phyloP scores from a whole-genome alignment of 169 alveolate species.

The Hepatocystis sp. region DNA sequence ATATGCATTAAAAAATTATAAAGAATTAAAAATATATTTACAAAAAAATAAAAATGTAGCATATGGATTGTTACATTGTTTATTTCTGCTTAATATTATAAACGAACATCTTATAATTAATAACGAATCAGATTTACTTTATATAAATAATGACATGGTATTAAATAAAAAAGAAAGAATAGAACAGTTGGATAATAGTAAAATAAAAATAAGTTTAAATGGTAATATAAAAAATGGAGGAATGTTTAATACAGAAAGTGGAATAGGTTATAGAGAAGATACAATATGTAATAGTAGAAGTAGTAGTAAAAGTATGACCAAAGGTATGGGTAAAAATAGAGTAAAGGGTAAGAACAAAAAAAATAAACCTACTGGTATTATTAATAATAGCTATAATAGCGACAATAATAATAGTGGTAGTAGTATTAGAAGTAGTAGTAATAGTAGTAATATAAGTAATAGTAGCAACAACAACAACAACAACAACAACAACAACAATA shows the following conservation, averaged over 20 bases:
- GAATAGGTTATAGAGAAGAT: background rate
- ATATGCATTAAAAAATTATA: slow-evolving; percentile 47
- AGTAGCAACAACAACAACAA: background rate
- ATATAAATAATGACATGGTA: slow-evolving; percentile 12
- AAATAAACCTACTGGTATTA: too few relatives aligned
- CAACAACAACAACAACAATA: background rate
- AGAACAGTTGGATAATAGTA: slow-evolving; percentile 21
- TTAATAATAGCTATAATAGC: too few relatives aligned
- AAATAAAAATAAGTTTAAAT: slow-evolving; percentile 2
- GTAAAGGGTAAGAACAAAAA: too few relatives aligned
- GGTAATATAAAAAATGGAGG: background rate
- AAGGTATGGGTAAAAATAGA: background rate
- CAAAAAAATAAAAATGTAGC: slow-evolving; percentile 74
- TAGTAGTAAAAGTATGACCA: background rate
- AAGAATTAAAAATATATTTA: slow-evolving; percentile 52
- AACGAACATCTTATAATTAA: slow-evolving; percentile 45
- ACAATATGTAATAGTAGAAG: background rate
- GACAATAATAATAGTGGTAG: too few relatives aligned
- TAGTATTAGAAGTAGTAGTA: too few relatives aligned
- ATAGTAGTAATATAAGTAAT: background rate
- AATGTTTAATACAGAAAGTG: background rate
- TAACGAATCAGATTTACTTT: slow-evolving; percentile 2
- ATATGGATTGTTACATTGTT: slow-evolving; percentile 78
- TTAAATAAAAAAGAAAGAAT: slow-evolving; percentile 33
- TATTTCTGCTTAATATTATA: slow-evolving; percentile 72